phyloP scores from a whole-genome alignment of 345 rosid genomes.

The Sonneratia alba region DNA sequence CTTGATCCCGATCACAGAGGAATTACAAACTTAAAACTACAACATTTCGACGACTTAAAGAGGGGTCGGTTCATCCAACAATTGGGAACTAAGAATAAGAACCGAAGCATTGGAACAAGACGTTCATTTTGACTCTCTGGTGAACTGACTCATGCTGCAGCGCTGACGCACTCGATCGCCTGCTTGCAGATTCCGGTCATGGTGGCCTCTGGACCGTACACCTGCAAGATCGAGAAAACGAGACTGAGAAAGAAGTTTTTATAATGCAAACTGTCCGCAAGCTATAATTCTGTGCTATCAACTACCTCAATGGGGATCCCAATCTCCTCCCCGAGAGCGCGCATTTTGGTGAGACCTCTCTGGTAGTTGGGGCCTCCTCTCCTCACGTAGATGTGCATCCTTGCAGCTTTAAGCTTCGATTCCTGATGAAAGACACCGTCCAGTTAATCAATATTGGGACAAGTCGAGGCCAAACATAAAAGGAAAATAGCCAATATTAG shows the following conservation, averaged over 20 bases:
- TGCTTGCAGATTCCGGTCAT: conserved; percentile 97
- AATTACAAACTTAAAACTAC: neutral
- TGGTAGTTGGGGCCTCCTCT: conserved; percentile 82
- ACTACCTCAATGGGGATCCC: conserved; percentile 88
- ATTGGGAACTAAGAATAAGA: neutral
- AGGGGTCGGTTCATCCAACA: neutral
- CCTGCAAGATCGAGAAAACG: conserved; percentile 22
- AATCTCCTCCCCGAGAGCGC: conserved; percentile 54
- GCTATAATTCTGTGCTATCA: neutral
- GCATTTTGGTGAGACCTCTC: conserved; percentile 83
- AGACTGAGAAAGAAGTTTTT: neutral
- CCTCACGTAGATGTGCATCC: conserved; percentile 56
- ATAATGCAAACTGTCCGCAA: no score
- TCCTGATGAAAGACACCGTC: conserved; percentile 25
- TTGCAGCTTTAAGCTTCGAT: conserved; percentile 64
- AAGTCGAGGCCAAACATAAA: neutral
- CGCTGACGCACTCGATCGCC: conserved; percentile 71
- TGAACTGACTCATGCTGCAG: conserved; percentile 38
- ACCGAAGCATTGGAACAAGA: neutral
- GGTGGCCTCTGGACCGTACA: conserved; percentile 90
- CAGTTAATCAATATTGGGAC: neutral
- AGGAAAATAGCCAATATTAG: neutral
- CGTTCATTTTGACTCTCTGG: neutral
- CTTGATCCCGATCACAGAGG: neutral
- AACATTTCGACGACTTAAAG: neutral